Conservation (phyloP, 78 protist species). For the Pelomyxa schiedti region DNA sequence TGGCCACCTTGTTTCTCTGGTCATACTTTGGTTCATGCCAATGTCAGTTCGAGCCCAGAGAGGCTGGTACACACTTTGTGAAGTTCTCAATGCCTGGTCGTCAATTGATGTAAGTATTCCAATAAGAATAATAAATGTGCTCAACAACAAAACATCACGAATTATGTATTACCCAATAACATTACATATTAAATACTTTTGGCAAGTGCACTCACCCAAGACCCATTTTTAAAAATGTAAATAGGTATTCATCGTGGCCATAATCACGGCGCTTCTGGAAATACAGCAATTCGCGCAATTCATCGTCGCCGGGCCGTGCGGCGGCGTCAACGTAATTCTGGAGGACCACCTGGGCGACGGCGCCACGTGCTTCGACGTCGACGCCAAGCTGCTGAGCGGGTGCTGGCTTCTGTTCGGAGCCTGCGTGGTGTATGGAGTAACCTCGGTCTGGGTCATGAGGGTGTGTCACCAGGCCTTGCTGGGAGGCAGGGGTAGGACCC, state of each 20-base stretch:
- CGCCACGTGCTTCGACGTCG: conserved; percentile 26
- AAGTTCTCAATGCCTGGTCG: conserved; percentile 40
- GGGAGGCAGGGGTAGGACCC: too few species aligned
- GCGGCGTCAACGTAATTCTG: conserved; percentile 18
- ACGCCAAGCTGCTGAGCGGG: conserved; percentile 13
- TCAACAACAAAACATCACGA: background rate
- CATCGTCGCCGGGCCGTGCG: conserved; percentile 34
- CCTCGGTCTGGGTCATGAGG: background rate
- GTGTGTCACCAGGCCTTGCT: conserved; percentile 5
- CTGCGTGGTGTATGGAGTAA: background rate
- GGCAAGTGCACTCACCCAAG: too few species aligned
- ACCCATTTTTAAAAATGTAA: too few species aligned
- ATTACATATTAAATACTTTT: too few species aligned
- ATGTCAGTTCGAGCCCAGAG: conserved; percentile 4
- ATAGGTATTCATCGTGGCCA: conserved; percentile 23
- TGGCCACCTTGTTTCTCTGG: background rate
- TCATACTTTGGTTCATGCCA: conserved; percentile 31
- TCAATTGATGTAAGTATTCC: conserved; percentile 33
- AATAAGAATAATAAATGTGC: background rate
- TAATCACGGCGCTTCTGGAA: conserved; percentile 29
- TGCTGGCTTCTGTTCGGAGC: conserved; percentile 40
- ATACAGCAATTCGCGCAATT: conserved; percentile 23
- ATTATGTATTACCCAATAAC: too few species aligned
- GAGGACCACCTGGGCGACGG: background rate
- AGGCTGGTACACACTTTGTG: background rate